Conservation (phyloP, 73 alveolate genomes). For the Uronychia setigera region DNA sequence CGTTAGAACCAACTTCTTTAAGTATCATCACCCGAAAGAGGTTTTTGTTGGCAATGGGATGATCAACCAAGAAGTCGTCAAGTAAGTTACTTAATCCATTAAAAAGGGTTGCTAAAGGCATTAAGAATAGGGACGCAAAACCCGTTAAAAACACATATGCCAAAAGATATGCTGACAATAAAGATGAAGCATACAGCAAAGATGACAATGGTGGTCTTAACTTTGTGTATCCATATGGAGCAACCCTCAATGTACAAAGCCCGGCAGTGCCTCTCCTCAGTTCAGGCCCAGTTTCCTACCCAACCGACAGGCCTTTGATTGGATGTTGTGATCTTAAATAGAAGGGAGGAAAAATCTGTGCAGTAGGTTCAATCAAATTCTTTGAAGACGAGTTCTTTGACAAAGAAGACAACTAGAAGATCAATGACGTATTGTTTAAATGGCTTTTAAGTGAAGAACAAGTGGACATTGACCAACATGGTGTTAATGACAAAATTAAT, state of each 20-base stretch:
- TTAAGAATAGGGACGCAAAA: slow-evolving; percentile 48
- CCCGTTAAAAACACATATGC: slow-evolving; percentile 56
- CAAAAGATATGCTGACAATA: slow-evolving; percentile 72
- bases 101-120: slow-evolving; percentile 69
- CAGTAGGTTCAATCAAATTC: slow-evolving; percentile 71
- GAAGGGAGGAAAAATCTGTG: slow-evolving; percentile 71
- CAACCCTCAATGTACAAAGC: slow-evolving; percentile 88
- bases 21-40: slow-evolving; percentile 97
- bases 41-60: slow-evolving; percentile 81
- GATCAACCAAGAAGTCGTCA: slow-evolving; percentile 72
- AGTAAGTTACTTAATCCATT: slow-evolving; percentile 19
- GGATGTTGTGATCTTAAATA: slow-evolving; percentile 68
- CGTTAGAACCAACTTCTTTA: slow-evolving; percentile 87
- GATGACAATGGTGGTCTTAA: slow-evolving; percentile 93
- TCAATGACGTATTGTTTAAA: slow-evolving; percentile 82
- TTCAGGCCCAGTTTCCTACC: slow-evolving; percentile 94
- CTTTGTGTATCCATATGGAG: slow-evolving; percentile 97
- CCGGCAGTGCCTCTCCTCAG: slow-evolving; percentile 90
- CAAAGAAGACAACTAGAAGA: slow-evolving; percentile 81
- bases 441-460: slow-evolving; percentile 80
- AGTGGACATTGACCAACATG: slow-evolving; percentile 67
- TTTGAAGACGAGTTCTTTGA: slow-evolving; percentile 73
- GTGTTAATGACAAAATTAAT: slow-evolving; percentile 65
- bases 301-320: slow-evolving; percentile 90
- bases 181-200: slow-evolving; percentile 57